Evolutionary conservation across 257 asterid genomes (phyloP), one percentile per base, ranked within the genome.

Genomic region (Solanum sitiens): DNA sequence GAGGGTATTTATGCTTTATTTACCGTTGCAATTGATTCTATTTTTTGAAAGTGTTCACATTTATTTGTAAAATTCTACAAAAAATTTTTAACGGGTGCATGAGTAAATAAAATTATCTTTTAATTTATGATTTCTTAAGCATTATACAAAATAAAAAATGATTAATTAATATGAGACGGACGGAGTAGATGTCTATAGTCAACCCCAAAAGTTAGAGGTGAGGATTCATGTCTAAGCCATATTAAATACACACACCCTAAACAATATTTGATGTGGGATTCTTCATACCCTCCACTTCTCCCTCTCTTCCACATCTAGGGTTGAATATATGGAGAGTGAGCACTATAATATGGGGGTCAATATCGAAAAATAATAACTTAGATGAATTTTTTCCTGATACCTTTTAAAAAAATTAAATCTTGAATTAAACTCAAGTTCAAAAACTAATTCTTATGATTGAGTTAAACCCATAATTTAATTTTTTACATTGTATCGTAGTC

Each of bases 11-110:
- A 7, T 37, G 39, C 7, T 37, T 5, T 37, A 37, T 6, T 37
- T 37, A 6, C 4, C 23, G 4, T 53, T 53, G 11, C 63, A 53
- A 53, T 2, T 53, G 20, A 18, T 53, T 2, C n/a, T 18, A 50
- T 50, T 53, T 53, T 53, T 53, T 53, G 4, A 18, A 53, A 1
- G 10, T 53, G 4, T 53, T 53, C n/a, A 53, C 1, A 53, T 53
- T 53, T 53, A 4, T 53, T 53, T 53, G 11, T 53, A 53, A 53
- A 53, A 53, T 18, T 53, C 10, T 18, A 23, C 10, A 16, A 6
- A 42, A 0, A 0, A 2, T 53, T 53, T 53, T 53, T 6, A 18
- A 53, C 10, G 1, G 4, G 0, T 53, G 30, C 30, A 27, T 27
- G 63, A 16, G 20, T 53, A 16, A 18, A 4, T 53, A 53, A 53